These are phyloP conservation scores for Fragaria nilgerrensis DNA, from an alignment of 306 rosid species.

Conservation along the genomic window DNA sequence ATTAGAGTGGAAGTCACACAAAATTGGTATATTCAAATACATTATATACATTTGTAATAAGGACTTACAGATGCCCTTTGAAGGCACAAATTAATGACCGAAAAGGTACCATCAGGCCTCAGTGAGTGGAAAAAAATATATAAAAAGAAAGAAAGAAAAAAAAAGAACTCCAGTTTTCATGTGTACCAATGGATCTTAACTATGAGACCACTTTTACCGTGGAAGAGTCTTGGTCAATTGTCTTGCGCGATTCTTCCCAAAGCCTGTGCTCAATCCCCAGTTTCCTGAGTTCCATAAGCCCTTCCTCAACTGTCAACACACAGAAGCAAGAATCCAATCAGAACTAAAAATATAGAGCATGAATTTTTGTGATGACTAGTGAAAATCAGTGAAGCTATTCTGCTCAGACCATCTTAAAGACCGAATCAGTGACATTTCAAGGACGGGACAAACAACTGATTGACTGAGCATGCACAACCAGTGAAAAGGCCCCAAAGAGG, in stretches of 20 bases:
- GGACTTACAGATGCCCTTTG: neutral
- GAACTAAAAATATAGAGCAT: neutral
- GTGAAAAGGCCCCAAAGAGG: neutral
- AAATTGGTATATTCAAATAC: neutral
- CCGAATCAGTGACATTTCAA: neutral
- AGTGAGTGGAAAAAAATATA: neutral
- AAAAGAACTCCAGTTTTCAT: neutral
- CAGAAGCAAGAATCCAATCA: slow-evolving; percentile 4
- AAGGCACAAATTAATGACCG: neutral
- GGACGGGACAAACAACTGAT: neutral
- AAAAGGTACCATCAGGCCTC: too few species aligned
- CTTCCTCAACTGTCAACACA: slow-evolving; percentile 75
- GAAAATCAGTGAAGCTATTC: neutral
- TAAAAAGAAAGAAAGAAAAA: too few species aligned
- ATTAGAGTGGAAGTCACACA: neutral
- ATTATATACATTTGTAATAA: neutral
- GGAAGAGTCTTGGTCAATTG: slow-evolving; percentile 53
- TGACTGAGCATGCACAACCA: neutral
- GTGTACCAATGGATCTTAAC: neutral
- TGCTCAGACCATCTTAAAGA: neutral
- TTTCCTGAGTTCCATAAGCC: slow-evolving; percentile 78
- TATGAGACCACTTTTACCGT: neutral
- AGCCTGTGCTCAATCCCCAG: slow-evolving; percentile 84
- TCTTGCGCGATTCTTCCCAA: slow-evolving; percentile 92
- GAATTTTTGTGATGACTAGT: too few species aligned